Evolutionary conservation across 371 early-diverging fungal species (phyloP).

Genomic region (Circinella minor): DNA sequence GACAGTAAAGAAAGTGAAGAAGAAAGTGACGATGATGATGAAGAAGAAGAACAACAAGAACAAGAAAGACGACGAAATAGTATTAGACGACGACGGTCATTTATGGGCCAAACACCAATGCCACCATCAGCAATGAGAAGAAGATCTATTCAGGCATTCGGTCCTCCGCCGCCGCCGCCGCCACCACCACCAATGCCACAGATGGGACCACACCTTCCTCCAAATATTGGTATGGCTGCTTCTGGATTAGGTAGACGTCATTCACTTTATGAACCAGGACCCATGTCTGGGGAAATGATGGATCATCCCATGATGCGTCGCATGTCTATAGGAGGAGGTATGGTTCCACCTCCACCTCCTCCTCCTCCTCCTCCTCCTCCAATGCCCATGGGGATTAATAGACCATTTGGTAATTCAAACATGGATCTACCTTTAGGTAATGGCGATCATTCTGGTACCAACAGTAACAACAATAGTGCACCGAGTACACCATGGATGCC

Average conservation of each 20-base stretch:
- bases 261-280: constrained; percentile 15
- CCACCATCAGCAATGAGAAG: constrained; percentile 6
- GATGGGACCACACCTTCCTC: constrained; percentile 12
- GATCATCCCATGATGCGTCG: constrained; percentile 7
- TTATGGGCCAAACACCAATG: not conserved
- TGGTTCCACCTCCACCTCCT: constrained; percentile 4
- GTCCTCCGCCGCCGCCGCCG: not conserved
- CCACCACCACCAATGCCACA: not conserved
- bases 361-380: constrained; percentile 6
- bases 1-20: not conserved
- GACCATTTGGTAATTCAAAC: not conserved
- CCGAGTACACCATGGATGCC: constrained; percentile 22
- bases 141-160: not conserved
- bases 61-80: constrained; percentile 6
- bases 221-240: not conserved
- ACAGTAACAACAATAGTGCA: constrained; percentile 11
- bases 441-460: constrained; percentile 5
- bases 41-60: not conserved
- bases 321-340: constrained; percentile 1
- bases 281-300: constrained; percentile 6
- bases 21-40: not conserved
- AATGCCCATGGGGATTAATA: not conserved
- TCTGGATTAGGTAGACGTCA: constrained; percentile 13
- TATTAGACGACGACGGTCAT: not conserved
- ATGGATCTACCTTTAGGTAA: not conserved